Evolutionary conservation across 495 filamentous ascomycete species (phyloP).

Genomic region (Entonaema liquescens): DNA sequence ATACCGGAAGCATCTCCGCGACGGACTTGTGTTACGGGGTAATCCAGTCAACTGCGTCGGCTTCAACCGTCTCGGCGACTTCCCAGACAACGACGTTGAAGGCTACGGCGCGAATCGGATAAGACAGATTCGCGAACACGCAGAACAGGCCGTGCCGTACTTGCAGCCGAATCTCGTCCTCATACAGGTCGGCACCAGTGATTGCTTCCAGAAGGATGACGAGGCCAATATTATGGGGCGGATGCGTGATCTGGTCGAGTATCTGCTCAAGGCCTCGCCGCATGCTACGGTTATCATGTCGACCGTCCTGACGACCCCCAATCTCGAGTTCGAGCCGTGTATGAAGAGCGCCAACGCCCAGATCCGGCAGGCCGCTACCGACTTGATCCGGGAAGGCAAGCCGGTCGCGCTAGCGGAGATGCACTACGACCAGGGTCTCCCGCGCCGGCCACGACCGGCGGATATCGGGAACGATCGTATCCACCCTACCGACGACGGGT

Average conservation of each 20-base stretch:
- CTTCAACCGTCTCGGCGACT: constrained; percentile 46
- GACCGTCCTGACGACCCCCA: constrained; percentile 37
- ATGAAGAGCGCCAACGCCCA: constrained; percentile 44
- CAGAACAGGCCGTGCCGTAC: constrained; percentile 35
- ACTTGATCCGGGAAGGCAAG: constrained; percentile 48
- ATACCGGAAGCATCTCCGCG: constrained; percentile 41
- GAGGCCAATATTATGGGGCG: constrained; percentile 32
- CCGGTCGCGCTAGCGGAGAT: constrained; percentile 40
- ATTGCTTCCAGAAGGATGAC: constrained; percentile 46
- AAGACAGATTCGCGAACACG: constrained; percentile 35
- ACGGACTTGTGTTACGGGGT: constrained; percentile 38
- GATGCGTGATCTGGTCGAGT: constrained; percentile 40
- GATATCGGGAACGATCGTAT: constrained; percentile 40
- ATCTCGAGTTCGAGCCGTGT: constrained; percentile 42
- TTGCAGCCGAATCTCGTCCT: constrained; percentile 43
- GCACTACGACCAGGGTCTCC: constrained; percentile 37
- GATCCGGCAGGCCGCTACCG: constrained; percentile 46
- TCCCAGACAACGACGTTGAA: constrained; percentile 45
- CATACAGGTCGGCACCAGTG: constrained; percentile 45
- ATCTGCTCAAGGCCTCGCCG: constrained; percentile 37
- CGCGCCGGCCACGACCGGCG: constrained; percentile 42
- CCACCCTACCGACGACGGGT: constrained; percentile 57
- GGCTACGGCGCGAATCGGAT: constrained; percentile 42
- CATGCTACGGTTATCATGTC: constrained; percentile 41
- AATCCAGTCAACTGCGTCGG: constrained; percentile 44